Conservation (phyloP, 1,139 yeast species). For the Debaryomyces coudertii region DNA sequence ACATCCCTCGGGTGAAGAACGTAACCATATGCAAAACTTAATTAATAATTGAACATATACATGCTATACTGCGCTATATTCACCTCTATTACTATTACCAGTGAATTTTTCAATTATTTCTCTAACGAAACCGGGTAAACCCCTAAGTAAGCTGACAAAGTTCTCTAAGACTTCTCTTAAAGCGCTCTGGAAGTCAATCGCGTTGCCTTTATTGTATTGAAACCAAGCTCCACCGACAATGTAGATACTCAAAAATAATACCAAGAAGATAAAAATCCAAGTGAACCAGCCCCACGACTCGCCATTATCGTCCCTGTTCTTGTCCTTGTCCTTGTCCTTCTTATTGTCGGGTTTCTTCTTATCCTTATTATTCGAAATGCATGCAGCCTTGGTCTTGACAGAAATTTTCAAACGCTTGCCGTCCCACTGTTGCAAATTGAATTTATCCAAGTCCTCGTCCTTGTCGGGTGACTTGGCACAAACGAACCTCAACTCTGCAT, state of each 20-base stretch:
- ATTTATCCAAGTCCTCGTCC: conserved; percentile 38
- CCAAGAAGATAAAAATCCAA: conserved; percentile 69
- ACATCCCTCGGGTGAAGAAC: neutral
- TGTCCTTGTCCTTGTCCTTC: conserved; percentile 22
- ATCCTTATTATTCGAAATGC: conserved; percentile 34
- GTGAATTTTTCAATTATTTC: conserved; percentile 74
- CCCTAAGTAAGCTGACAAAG: conserved; percentile 56
- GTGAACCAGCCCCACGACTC: conserved; percentile 79
- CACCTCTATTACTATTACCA: conserved; percentile 75
- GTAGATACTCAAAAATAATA: conserved; percentile 69
- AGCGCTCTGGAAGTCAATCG: conserved; percentile 54
- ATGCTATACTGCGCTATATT: conserved; percentile 81
- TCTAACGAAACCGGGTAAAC: conserved; percentile 70
- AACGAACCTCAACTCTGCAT: conserved; percentile 52
- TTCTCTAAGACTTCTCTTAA: conserved; percentile 76
- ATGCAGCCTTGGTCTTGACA: conserved; percentile 41
- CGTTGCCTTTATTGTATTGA: conserved; percentile 57
- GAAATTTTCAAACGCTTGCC: conserved; percentile 29
- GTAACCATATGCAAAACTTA: neutral
- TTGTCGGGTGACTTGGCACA: conserved; percentile 50
- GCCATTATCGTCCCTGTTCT: conserved; percentile 33
- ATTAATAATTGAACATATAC: conserved; percentile 5
- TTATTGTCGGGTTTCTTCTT: conserved; percentile 25
- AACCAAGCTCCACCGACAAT: conserved; percentile 83
- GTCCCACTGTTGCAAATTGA: conserved; percentile 37